Percentiles rank a stretch among this genome's conserved stretches.
phyloP scores from a whole-genome alignment of 192 early-diverging fungal genomes.

The Coemansia sp. region DNA sequence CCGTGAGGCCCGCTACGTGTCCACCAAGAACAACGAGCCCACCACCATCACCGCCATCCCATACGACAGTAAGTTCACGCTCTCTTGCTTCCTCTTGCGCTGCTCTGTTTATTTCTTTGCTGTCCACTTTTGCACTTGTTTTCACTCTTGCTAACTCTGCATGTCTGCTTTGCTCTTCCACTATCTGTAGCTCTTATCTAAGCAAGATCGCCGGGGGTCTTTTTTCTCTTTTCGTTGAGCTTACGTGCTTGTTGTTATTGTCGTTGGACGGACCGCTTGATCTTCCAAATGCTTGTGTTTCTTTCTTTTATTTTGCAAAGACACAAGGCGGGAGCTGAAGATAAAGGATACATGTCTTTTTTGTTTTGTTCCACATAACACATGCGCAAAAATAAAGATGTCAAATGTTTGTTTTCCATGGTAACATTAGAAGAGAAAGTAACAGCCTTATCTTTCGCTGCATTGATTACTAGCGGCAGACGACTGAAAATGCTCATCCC shows the following conservation, averaged over 20 bases:
- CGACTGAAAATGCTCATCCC: no score
- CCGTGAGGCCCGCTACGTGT: conserved; percentile 84
- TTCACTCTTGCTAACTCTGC: conserved; percentile 7
- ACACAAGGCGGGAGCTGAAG: no score
- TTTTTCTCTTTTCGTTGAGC: background rate
- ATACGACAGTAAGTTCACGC: conserved; percentile 73
- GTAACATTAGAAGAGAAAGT: no score
- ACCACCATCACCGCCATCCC: conserved; percentile 93
- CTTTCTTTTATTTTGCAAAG: no score
- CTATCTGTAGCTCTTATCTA: conserved; percentile 52
- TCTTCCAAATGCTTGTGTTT: no score
- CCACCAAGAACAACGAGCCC: conserved; percentile 84
- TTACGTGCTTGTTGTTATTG: conserved; percentile 11
- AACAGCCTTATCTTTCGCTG: no score
- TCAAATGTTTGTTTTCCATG: background rate
- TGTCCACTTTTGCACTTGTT: background rate
- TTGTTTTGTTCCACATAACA: conserved; percentile 1
- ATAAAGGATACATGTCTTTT: background rate
- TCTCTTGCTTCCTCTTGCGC: background rate
- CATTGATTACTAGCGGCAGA: no score
- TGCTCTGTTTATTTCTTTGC: background rate
- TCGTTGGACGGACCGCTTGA: background rate
- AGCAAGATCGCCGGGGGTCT: conserved; percentile 12
- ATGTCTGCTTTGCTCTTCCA: conserved; percentile 1
- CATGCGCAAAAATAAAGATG: background rate